These are phyloP conservation scores for Beauveria medogensis DNA, from an alignment of 2,329 filamentous ascomycete species.

Conservation along the genomic window DNA sequence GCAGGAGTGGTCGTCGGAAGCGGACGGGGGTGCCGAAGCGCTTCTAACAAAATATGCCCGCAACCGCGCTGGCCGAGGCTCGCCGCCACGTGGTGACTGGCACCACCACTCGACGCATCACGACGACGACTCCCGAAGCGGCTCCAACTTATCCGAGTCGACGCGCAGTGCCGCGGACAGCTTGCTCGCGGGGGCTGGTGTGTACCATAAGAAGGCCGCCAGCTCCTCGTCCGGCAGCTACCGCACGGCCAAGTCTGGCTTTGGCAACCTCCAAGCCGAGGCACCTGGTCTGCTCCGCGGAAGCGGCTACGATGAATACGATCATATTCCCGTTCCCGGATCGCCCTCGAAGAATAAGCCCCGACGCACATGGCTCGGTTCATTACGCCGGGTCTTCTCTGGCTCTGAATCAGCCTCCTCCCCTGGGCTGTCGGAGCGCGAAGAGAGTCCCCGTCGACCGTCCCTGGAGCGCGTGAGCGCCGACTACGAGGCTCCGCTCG, in stretches of 20 bases:
- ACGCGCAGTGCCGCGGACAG: conserved; percentile 38
- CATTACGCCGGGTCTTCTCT: conserved; percentile 54
- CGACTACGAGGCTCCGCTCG: conserved; percentile 36
- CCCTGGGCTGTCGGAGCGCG: conserved; percentile 18
- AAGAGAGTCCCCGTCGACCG: conserved; percentile 23
- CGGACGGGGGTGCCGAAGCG: conserved; percentile 43
- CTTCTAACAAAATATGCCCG: conserved; percentile 39
- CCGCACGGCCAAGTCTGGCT: conserved; percentile 46
- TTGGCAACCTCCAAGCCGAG: conserved; percentile 44
- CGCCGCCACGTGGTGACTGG: conserved; percentile 31
- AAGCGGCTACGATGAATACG: conserved; percentile 25
- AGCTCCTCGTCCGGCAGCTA: conserved; percentile 39
- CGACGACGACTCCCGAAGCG: conserved; percentile 45
- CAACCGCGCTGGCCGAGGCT: conserved; percentile 25
- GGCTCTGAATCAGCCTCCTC: conserved; percentile 30
- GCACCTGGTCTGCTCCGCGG: conserved; percentile 36
- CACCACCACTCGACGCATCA: conserved; percentile 25
- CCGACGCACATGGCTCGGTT: conserved; percentile 59
- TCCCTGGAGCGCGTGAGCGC: conserved; percentile 27
- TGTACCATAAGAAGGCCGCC: conserved; percentile 29
- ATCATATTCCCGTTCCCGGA: conserved; percentile 32
- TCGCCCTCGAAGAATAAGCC: conserved; percentile 51
- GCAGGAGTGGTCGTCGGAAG: conserved; percentile 49
- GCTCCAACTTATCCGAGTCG: conserved; percentile 49
- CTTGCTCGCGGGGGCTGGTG: conserved; percentile 28